Evolutionary conservation across 2,329 filamentous ascomycete genomes (phyloP).

Genomic region (Aureobasidium pullulans): DNA sequence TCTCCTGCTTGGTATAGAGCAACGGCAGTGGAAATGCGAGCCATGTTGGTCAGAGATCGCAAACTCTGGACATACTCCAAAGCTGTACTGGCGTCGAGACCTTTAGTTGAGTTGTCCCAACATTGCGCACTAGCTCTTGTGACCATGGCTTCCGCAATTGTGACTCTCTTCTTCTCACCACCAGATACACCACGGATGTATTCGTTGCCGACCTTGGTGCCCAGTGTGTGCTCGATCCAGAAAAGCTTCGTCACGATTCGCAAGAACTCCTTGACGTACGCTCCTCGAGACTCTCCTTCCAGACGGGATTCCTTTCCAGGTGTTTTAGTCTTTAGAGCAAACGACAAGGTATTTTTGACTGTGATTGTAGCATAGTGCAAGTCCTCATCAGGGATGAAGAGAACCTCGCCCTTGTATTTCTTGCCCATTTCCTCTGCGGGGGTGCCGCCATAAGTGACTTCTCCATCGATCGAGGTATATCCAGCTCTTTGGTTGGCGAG

Average conservation of each 20-base stretch:
- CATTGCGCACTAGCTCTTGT: slow-evolving; percentile 32
- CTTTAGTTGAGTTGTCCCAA: slow-evolving; percentile 43
- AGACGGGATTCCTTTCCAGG: slow-evolving; percentile 63
- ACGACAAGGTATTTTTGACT: slow-evolving; percentile 78
- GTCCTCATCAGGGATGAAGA: slow-evolving; percentile 84
- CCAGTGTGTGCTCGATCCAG: slow-evolving; percentile 80
- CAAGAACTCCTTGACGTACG: slow-evolving; percentile 64
- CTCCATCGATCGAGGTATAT: slow-evolving; percentile 52
- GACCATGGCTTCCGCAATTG: slow-evolving; percentile 43
- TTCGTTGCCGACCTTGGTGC: slow-evolving; percentile 77
- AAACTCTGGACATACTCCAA: slow-evolving; percentile 43
- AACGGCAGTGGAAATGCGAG: slow-evolving; percentile 76
- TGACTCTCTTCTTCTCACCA: slow-evolving; percentile 43
- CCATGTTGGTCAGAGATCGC: slow-evolving; percentile 66
- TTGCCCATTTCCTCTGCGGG: slow-evolving; percentile 61
- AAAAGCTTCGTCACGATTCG: slow-evolving; percentile 61
- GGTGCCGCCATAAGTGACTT: slow-evolving; percentile 72
- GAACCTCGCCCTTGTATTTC: slow-evolving; percentile 70
- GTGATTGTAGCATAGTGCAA: slow-evolving; percentile 79
- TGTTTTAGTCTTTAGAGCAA: slow-evolving; percentile 77
- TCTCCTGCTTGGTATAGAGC: slow-evolving; percentile 81
- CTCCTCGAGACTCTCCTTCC: slow-evolving; percentile 69
- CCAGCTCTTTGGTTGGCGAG: slow-evolving; percentile 50
- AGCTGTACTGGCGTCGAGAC: slow-evolving; percentile 42
- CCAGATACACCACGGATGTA: slow-evolving; percentile 66